These are phyloP conservation scores for Tylopilus vinaceipallidus DNA, from an alignment of 768 basidiomycete species.

Conservation along the genomic window DNA sequence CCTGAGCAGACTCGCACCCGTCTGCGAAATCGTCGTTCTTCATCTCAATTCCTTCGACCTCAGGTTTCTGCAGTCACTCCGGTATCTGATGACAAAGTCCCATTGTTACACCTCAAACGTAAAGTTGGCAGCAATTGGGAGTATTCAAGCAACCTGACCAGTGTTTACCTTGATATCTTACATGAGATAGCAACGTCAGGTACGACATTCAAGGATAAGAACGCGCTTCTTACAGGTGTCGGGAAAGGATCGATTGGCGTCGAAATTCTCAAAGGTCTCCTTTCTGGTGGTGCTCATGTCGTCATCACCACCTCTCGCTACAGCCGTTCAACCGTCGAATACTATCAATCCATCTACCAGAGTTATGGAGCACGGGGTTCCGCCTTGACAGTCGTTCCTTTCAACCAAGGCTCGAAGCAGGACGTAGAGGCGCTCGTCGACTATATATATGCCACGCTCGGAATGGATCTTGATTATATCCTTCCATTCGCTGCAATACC, in stretches of 20 bases:
- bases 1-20: conserved; percentile 60
- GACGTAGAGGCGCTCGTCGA: conserved; percentile 98
- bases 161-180: conserved; percentile 93
- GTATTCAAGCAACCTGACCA: conserved; percentile 95
- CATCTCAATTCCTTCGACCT: conserved; percentile 96
- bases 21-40: conserved; percentile 79
- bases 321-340: conserved; percentile 93
- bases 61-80: conserved; percentile 69
- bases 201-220: conserved; percentile 98
- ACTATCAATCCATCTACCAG: conserved; percentile 98
- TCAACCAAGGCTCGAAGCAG: conserved; percentile 99
- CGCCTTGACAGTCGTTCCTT: conserved; percentile 96
- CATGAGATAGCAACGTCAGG: conserved; percentile 99
- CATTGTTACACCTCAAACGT: conserved; percentile 93
- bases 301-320: conserved; percentile 98
- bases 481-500: conserved; percentile 98
- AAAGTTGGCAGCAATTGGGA: conserved; percentile 95
- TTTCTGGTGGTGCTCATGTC: conserved; percentile 94
- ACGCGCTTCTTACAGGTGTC: conserved; percentile 95
- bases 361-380: conserved; percentile 92
- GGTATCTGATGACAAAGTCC: conserved; percentile 84
- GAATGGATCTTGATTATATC: conserved; percentile 97
- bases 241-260: conserved; percentile 98
- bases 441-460: conserved; percentile 94
- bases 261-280: conserved; percentile 93